Evolutionary conservation across 2,329 filamentous ascomycete genomes (phyloP), one percentile per base, ranked within the genome.

Genomic region (Diaporthe sp.): DNA sequence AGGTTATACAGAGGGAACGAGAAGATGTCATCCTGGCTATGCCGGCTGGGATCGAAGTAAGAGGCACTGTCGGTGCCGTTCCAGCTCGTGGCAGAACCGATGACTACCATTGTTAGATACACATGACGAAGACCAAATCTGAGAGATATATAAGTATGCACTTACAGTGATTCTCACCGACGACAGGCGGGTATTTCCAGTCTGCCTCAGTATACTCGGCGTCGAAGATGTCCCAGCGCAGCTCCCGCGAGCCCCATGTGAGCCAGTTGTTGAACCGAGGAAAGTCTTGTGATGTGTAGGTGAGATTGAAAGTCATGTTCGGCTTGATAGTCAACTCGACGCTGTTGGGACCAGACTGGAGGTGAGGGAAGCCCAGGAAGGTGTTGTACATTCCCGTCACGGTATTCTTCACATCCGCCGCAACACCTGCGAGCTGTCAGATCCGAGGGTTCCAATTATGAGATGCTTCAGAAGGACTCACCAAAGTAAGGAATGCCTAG

Each of bases 401-500:
- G 6, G 61, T 66, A 5, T 66, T 50, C 61, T 50, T 66, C 61
- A 66, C 25, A 30, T 66, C 61, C 13, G 61, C 19, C 58, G 67
- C 66, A 52, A 76, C 35, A 55, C 72, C 19, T 64, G n/a, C 19
- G 17, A 15, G 12, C 52, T 17, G 38, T 72, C 17, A 72, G n/a
- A 19, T 66, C 19, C 5, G 66, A 13, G 15, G 19, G 3, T 38
- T 9, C 10, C 60, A 15, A 25, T 35, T 22, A 45, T 0, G 15
- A 38, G 28, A 30, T 25, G 8, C 8, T 30, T 28, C n/a, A 33
- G 15, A 40, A 47, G 15, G 5, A 66, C 79, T 68, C 52, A 77
- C 81, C 81, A 30, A 81, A 78, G 61, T 83, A 83, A 1, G 82
- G 82, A 35, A 83, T 77, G 5, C 78, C 80, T 13, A 83, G 77